These are phyloP conservation scores for Thielaviopsis euricoi DNA, from an alignment of 2,329 filamentous ascomycete genomes.

Conservation along the genomic window DNA sequence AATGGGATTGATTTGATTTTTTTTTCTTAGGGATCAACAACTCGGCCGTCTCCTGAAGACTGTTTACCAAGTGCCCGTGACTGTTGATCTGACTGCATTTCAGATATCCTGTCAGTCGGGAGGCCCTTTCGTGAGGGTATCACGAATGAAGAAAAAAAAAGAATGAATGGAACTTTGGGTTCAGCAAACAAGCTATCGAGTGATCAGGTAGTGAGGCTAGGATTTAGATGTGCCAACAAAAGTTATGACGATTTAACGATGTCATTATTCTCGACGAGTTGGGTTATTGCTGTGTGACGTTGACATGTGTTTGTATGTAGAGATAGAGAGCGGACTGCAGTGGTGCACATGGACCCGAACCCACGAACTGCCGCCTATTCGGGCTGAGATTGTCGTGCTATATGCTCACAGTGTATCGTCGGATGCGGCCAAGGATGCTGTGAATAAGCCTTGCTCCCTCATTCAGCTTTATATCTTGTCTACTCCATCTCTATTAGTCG, in stretches of 20 bases:
- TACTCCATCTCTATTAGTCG: no score
- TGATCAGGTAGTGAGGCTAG: background rate
- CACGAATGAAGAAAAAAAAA: conserved; percentile 7
- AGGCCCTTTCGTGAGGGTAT: background rate
- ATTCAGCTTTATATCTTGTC: no score
- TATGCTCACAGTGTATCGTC: no score
- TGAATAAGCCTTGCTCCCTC: no score
- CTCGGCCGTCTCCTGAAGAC: conserved; percentile 5
- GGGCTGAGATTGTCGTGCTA: no score
- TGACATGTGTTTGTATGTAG: no score
- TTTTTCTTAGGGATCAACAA: conserved; percentile 9
- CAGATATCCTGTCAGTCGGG: background rate
- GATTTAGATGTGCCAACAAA: background rate
- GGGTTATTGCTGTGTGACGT: no score
- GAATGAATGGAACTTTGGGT: conserved; percentile 1
- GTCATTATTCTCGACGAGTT: no score
- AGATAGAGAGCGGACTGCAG: no score
- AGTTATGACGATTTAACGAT: background rate
- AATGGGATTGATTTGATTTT: conserved; percentile 8
- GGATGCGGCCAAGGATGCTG: no score
- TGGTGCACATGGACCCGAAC: no score
- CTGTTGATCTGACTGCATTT: conserved; percentile 1
- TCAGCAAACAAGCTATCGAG: conserved; percentile 1
- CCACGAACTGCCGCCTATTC: no score
- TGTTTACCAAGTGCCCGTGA: conserved; percentile 5